Conservation (phyloP, 2,329 filamentous ascomycete species). For the Fusarium ramigenum region DNA sequence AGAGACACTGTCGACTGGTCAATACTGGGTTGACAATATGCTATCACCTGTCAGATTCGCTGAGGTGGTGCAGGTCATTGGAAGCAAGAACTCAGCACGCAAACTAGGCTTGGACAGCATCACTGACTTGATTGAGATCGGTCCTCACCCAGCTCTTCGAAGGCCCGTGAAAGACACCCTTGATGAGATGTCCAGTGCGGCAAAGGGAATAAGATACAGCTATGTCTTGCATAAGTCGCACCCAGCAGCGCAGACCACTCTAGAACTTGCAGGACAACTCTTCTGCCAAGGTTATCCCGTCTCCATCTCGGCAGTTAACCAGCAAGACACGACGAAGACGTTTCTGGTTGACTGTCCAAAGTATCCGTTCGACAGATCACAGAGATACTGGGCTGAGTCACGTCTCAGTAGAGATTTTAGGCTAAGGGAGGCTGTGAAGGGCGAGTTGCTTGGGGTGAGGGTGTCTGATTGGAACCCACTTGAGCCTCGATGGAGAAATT, state of each 20-base stretch:
- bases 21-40: conserved; percentile 55
- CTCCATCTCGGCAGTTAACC: background rate
- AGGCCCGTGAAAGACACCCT: conserved; percentile 32
- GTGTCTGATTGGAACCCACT: conserved; percentile 33
- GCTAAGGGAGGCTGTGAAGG: conserved; percentile 43
- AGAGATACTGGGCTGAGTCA: conserved; percentile 50
- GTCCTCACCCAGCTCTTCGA: conserved; percentile 35
- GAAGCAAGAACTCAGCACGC: background rate
- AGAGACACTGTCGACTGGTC: conserved; percentile 44
- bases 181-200: background rate
- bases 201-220: background rate
- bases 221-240: background rate
- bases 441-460: conserved; percentile 52
- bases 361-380: conserved; percentile 3
- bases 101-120: background rate
- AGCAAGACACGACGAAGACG: background rate
- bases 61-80: conserved; percentile 17
- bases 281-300: background rate
- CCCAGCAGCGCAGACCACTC: background rate
- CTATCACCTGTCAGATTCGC: conserved; percentile 52
- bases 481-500: conserved; percentile 42
- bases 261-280: background rate
- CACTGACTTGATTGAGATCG: conserved; percentile 36
- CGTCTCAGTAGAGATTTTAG: conserved; percentile 43
- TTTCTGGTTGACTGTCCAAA: background rate